phyloP scores from a whole-genome alignment of 2,329 filamentous ascomycete genomes.

The Coniochaeta hoffmannii region DNA sequence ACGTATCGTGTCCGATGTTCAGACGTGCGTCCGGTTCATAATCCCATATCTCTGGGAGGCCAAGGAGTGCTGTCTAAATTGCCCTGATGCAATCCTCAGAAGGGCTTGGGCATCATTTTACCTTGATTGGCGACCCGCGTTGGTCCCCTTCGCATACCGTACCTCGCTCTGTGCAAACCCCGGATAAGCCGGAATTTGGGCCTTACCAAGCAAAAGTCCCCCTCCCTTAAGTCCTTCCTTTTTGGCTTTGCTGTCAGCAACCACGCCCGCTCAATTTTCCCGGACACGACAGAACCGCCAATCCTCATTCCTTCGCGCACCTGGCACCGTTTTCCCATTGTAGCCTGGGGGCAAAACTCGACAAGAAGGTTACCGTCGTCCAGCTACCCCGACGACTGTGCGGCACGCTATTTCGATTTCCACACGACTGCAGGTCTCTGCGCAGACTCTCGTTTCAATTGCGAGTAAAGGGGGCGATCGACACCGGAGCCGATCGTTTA shows the following conservation, averaged over 20 bases:
- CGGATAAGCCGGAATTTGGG: slow-evolving; percentile 1
- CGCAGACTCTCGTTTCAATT: not conserved
- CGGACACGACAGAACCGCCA: not conserved
- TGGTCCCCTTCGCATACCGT: not conserved
- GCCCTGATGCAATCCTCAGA: not conserved
- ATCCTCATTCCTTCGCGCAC: not conserved
- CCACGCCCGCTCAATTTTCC: not conserved
- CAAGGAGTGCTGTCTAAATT: not conserved
- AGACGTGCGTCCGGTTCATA: not conserved
- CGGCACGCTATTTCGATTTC: not conserved
- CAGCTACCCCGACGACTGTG: not conserved
- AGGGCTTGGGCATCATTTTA: not conserved
- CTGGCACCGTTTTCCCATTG: not conserved
- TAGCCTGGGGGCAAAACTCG: not conserved
- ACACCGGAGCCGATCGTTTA: not conserved
- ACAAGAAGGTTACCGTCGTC: not conserved
- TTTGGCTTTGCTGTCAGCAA: slow-evolving; percentile 1
- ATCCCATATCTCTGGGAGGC: not conserved
- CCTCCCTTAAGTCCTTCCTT: not conserved
- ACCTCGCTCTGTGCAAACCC: slow-evolving; percentile 1
- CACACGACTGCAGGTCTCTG: not conserved
- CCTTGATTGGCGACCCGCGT: not conserved
- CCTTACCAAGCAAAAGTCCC: slow-evolving; percentile 3
- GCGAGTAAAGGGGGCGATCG: not conserved
- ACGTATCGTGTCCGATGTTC: not conserved